A percentile compares a stretch with the other conserved stretches of the same genome.
These are phyloP conservation scores for Teratosphaeria nubilosa DNA, from an alignment of 2,329 filamentous ascomycete species.

Conservation along the genomic window DNA sequence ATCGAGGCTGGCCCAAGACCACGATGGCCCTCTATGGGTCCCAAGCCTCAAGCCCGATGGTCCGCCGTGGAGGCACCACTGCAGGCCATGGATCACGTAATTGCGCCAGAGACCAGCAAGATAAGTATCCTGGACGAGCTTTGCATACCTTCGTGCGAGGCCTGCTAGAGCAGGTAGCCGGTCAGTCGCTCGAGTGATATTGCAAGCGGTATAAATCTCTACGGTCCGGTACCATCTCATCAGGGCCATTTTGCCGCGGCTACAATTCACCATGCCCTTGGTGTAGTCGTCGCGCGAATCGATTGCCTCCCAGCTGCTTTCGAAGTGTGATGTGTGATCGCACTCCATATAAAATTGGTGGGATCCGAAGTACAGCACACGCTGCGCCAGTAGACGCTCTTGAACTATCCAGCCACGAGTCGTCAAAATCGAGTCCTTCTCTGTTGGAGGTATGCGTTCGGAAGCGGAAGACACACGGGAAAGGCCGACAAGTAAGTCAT, in stretches of 20 bases:
- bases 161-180: background rate
- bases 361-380: background rate
- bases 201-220: background rate
- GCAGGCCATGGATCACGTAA: constrained; percentile 7
- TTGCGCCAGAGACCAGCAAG: background rate
- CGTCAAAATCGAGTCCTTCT: background rate
- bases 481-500: too few species aligned
- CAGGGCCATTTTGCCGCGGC: background rate
- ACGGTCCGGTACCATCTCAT: background rate
- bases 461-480: background rate
- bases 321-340: too few species aligned
- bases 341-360: background rate
- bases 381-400: background rate
- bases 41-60: too few species aligned
- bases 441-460: background rate
- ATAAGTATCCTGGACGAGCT: background rate
- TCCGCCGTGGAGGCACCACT: background rate
- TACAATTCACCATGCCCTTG: background rate
- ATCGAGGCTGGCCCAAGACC: too few species aligned
- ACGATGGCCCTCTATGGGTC: too few species aligned
- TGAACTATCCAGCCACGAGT: background rate
- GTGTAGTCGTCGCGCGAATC: background rate
- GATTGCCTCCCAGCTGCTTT: background rate
- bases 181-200: background rate
- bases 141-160: background rate